Evolutionary conservation across 1,284 basidiomycete genomes (phyloP).

Genomic region (Heterobasidion irregulare): DNA sequence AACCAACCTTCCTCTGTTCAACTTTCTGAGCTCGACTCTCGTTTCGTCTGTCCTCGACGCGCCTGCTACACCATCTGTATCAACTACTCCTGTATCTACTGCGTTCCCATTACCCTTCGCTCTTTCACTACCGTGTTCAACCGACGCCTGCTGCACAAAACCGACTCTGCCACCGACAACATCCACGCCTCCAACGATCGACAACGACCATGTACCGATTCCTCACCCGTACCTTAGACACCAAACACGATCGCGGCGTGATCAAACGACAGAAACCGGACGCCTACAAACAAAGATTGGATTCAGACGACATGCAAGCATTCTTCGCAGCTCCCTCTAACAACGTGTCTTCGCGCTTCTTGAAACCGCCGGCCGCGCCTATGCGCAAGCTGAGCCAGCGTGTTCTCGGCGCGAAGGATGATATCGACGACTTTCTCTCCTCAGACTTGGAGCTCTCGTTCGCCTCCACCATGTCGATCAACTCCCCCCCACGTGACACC

Average conservation of each 20-base stretch:
- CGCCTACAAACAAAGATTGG: slow-evolving; percentile 3
- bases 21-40: too few relatives aligned
- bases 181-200: too few relatives aligned
- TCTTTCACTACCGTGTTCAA: too few relatives aligned
- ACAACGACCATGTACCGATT: background rate
- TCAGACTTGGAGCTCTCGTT: slow-evolving; percentile 74
- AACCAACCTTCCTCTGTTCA: too few relatives aligned
- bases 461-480: slow-evolving; percentile 69
- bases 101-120: too few relatives aligned
- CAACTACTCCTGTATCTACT: too few relatives aligned
- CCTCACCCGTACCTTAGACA: too few relatives aligned
- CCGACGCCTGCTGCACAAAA: too few relatives aligned
- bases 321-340: slow-evolving; percentile 11
- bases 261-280: slow-evolving; percentile 33
- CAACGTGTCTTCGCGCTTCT: slow-evolving; percentile 24
- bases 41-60: too few relatives aligned
- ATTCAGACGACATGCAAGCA: slow-evolving; percentile 18
- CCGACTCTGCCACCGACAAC: too few relatives aligned
- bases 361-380: slow-evolving; percentile 42
- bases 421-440: slow-evolving; percentile 57
- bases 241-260: slow-evolving; percentile 15
- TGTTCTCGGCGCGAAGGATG: slow-evolving; percentile 31
- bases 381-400: slow-evolving; percentile 38
- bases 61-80: too few relatives aligned
- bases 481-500: slow-evolving; percentile 50